phyloP scores from a whole-genome alignment of 2,329 filamentous ascomycete genomes.

The Reticulascus tulasneorum region DNA sequence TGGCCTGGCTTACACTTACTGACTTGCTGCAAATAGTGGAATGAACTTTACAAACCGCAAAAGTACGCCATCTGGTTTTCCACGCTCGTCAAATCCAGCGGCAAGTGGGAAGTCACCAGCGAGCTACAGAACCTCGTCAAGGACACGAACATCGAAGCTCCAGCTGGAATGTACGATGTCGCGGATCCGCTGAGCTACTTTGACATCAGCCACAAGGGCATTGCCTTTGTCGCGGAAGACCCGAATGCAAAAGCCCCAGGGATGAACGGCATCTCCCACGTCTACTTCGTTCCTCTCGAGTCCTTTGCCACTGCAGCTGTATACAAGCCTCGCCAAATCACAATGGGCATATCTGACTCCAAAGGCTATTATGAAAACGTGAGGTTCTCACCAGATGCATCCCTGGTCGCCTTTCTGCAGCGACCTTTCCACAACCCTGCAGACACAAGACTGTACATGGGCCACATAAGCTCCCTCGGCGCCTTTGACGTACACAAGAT shows the following conservation, averaged over 20 bases:
- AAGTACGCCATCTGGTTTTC: slow-evolving; percentile 35
- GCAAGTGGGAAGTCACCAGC: slow-evolving; percentile 24
- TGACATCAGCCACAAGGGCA: slow-evolving; percentile 29
- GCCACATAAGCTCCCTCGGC: slow-evolving; percentile 21
- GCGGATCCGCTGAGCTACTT: slow-evolving; percentile 20
- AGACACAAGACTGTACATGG: slow-evolving; percentile 26
- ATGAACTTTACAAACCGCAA: slow-evolving; percentile 24
- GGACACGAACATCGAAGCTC: slow-evolving; percentile 26
- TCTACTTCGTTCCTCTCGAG: slow-evolving; percentile 29
- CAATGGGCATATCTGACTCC: slow-evolving; percentile 11
- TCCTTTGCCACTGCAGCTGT: slow-evolving; percentile 23
- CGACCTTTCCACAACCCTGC: slow-evolving; percentile 17
- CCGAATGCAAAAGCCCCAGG: slow-evolving; percentile 6
- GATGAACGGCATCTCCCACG: slow-evolving; percentile 7
- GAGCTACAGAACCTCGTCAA: slow-evolving; percentile 28
- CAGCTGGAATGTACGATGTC: slow-evolving; percentile 21
- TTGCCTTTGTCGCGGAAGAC: slow-evolving; percentile 27
- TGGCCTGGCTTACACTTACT: neutral
- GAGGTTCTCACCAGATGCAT: slow-evolving; percentile 32
- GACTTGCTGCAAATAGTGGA: slow-evolving; percentile 25
- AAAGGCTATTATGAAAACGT: slow-evolving; percentile 19
- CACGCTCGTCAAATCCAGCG: slow-evolving; percentile 22
- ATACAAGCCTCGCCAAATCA: slow-evolving; percentile 19
- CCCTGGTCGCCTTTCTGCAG: slow-evolving; percentile 30
- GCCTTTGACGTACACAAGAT: slow-evolving; percentile 24